Evolutionary conservation across 495 filamentous ascomycete species (phyloP).

Genomic region (Hypomontagnella monticulosa): DNA sequence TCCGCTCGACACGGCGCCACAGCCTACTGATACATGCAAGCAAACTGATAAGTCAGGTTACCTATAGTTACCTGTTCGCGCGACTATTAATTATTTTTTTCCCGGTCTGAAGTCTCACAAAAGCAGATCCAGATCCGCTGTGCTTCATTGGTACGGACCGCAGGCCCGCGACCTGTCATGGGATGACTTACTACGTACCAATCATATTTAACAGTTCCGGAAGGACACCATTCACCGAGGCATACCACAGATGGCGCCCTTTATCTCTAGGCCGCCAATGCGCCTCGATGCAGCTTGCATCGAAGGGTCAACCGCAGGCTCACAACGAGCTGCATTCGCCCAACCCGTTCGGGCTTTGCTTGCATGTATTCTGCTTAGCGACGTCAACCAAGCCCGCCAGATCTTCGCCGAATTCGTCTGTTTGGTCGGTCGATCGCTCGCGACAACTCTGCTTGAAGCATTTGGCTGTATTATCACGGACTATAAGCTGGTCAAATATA

Average conservation of each 20-base stretch:
- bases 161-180: conserved; percentile 12
- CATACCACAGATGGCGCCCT: conserved; percentile 10
- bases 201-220: conserved; percentile 17
- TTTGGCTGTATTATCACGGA: neutral
- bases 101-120: conserved; percentile 14
- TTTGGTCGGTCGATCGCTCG: conserved; percentile 8
- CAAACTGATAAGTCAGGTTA: conserved; percentile 15
- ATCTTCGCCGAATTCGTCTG: conserved; percentile 28
- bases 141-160: conserved; percentile 29
- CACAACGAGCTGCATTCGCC: conserved; percentile 31
- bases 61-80: conserved; percentile 26
- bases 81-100: conserved; percentile 14
- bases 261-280: conserved; percentile 25
- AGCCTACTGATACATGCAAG: conserved; percentile 2
- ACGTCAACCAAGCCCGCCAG: conserved; percentile 28
- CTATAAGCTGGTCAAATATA: conserved; percentile 23
- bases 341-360: conserved; percentile 37
- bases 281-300: conserved; percentile 28
- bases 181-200: conserved; percentile 6
- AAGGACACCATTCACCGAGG: conserved; percentile 27
- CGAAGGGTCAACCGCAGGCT: conserved; percentile 21
- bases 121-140: conserved; percentile 24
- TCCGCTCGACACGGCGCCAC: neutral
- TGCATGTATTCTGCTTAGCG: conserved; percentile 33
- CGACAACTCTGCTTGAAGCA: conserved; percentile 15